A percentile compares a stretch with the other conserved stretches of the same genome.
These are phyloP conservation scores for Ramaria sp. DNA, from an alignment of 768 basidiomycete genomes.

Conservation along the genomic window DNA sequence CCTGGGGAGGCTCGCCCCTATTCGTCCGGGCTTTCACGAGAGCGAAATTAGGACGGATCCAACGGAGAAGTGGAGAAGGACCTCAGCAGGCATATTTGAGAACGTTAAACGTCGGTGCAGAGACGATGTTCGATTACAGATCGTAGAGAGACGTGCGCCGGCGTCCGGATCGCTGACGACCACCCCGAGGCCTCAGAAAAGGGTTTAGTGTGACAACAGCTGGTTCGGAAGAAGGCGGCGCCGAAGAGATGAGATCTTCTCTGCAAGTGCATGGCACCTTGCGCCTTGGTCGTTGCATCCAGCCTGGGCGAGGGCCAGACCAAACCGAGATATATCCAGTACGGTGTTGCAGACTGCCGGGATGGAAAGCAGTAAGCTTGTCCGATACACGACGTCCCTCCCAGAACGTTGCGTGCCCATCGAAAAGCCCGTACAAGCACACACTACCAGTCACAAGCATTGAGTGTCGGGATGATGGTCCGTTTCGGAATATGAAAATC, in stretches of 20 bases:
- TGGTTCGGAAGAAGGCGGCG: background rate
- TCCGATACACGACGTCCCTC: background rate
- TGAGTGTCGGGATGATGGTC: background rate
- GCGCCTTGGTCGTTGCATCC: background rate
- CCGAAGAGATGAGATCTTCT: background rate
- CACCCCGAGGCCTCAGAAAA: background rate
- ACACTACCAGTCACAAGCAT: background rate
- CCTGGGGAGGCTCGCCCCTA: too few species aligned
- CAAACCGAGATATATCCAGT: background rate
- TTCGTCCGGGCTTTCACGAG: background rate
- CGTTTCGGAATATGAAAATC: background rate
- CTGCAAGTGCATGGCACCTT: background rate
- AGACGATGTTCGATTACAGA: too few species aligned
- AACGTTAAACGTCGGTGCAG: too few species aligned
- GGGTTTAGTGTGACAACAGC: background rate
- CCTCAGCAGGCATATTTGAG: background rate
- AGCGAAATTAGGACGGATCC: background rate
- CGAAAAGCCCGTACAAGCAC: background rate
- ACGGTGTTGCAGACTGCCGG: background rate
- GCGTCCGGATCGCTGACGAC: background rate
- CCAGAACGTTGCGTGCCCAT: background rate
- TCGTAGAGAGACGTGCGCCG: background rate
- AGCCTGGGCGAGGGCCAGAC: background rate
- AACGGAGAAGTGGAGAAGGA: background rate
- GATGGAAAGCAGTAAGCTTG: background rate